Evolutionary conservation across 1,284 basidiomycete genomes (phyloP).

Genomic region (Vanrija sp.): DNA sequence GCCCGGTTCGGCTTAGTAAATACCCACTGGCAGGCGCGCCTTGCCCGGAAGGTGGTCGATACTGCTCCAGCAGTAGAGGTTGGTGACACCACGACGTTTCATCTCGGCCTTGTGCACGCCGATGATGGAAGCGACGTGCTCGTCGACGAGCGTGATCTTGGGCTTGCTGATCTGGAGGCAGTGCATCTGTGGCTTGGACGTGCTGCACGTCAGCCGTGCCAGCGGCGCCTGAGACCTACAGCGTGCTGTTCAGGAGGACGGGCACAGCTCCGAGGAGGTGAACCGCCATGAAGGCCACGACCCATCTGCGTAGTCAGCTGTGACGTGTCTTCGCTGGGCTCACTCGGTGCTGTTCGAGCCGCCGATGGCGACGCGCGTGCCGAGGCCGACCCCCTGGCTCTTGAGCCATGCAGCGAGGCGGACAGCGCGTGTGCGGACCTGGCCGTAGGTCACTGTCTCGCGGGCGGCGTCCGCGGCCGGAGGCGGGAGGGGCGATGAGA

Average conservation of each 20-base stretch:
- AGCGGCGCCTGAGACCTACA: constrained; percentile 21
- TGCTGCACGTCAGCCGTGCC: background rate
- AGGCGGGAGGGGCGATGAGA: constrained; percentile 25
- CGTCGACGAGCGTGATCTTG: constrained; percentile 26
- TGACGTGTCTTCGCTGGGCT: constrained; percentile 22
- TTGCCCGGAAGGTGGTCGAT: background rate
- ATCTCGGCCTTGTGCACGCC: background rate
- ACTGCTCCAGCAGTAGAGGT: background rate
- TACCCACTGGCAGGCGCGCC: too few relatives aligned
- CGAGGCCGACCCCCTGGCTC: constrained; percentile 26
- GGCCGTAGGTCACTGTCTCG: background rate
- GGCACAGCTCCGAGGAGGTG: constrained; percentile 40
- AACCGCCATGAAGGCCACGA: constrained; percentile 33
- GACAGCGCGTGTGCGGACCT: too few relatives aligned
- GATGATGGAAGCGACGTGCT: constrained; percentile 23
- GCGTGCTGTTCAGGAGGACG: constrained; percentile 38
- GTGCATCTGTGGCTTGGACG: constrained; percentile 15
- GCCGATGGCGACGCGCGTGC: constrained; percentile 33
- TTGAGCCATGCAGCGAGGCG: constrained; percentile 20
- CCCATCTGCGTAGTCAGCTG: constrained; percentile 22
- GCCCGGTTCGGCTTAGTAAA: too few relatives aligned
- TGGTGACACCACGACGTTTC: background rate
- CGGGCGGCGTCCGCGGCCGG: background rate
- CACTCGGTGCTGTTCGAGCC: constrained; percentile 35
- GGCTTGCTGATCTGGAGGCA: constrained; percentile 23